A percentile compares a stretch with the other conserved stretches of the same genome.
Evolutionary conservation across 371 early-diverging fungal species (phyloP).

Genomic region (Catenaria anguillulae): DNA sequence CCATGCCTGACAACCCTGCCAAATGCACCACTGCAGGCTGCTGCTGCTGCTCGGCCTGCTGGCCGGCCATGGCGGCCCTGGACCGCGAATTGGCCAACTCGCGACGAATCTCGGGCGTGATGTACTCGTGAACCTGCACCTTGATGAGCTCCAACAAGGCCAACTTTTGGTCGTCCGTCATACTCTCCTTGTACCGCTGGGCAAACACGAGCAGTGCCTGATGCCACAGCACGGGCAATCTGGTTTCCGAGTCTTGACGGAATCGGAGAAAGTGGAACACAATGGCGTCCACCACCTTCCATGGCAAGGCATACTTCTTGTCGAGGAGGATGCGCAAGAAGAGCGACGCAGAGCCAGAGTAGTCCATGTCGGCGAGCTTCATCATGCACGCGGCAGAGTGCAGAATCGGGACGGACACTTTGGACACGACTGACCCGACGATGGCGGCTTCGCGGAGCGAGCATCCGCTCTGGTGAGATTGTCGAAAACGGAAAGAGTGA

Average conservation of each 20-base stretch:
- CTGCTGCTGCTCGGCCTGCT: background rate
- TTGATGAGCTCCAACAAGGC: constrained; percentile 66
- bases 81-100: constrained; percentile 29
- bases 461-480: no score
- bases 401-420: constrained; percentile 83
- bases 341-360: constrained; percentile 66
- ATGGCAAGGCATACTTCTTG: constrained; percentile 95
- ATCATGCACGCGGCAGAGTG: constrained; percentile 89
- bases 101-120: constrained; percentile 83
- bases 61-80: background rate
- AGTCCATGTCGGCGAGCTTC: constrained; percentile 91
- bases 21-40: background rate
- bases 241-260: constrained; percentile 51
- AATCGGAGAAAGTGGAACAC: constrained; percentile 89
- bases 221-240: constrained; percentile 94
- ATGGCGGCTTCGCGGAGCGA: constrained; percentile 96
- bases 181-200: constrained; percentile 90
- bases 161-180: constrained; percentile 86
- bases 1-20: background rate
- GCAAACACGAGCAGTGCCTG: constrained; percentile 86
- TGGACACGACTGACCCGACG: constrained; percentile 74
- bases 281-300: constrained; percentile 84
- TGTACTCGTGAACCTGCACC: constrained; percentile 58
- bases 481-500: background rate
- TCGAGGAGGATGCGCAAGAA: constrained; percentile 91